Conservation (phyloP, 78 protist species). For the Emiliania huxleyi region DNA sequence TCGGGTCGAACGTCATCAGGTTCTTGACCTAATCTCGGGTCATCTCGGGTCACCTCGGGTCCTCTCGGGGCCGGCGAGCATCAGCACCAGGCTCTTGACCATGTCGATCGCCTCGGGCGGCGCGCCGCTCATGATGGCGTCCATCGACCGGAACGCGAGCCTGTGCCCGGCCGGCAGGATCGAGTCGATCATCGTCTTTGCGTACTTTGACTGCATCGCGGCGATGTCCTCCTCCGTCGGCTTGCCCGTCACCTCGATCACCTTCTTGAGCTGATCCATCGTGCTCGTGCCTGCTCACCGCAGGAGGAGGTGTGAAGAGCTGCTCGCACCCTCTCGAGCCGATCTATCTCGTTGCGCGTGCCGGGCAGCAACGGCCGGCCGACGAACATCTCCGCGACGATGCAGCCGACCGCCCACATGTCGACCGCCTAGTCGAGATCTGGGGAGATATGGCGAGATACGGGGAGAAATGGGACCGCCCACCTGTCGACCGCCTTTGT, state of each 20-base stretch:
- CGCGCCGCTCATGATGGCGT: conserved; percentile 78
- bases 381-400: conserved; percentile 84
- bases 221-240: neutral
- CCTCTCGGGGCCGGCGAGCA: too few relatives aligned
- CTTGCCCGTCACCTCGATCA: conserved; percentile 54
- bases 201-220: neutral
- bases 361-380: conserved; percentile 97
- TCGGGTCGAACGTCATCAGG: conserved; percentile 91
- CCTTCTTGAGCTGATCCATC: conserved; percentile 91
- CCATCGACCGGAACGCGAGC: too few relatives aligned
- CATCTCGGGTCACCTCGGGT: too few relatives aligned
- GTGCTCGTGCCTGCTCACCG: too few relatives aligned
- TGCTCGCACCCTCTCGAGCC: conserved; percentile 81
- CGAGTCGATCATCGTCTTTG: neutral
- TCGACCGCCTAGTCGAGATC: too few relatives aligned
- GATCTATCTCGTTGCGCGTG: conserved; percentile 89
- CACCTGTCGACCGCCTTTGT: conserved; percentile 74
- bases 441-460: too few relatives aligned
- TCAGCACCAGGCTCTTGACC: too few relatives aligned
- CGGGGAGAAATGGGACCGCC: too few relatives aligned
- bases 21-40: too few relatives aligned
- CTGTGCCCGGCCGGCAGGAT: too few relatives aligned
- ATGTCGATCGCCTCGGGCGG: conserved; percentile 91
- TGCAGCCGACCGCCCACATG: conserved; percentile 91
- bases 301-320: too few relatives aligned